A percentile compares a stretch with the other conserved stretches of the same genome.
Evolutionary conservation across 139 green algal species (phyloP).

Genomic region (Chlorella sp.): DNA sequence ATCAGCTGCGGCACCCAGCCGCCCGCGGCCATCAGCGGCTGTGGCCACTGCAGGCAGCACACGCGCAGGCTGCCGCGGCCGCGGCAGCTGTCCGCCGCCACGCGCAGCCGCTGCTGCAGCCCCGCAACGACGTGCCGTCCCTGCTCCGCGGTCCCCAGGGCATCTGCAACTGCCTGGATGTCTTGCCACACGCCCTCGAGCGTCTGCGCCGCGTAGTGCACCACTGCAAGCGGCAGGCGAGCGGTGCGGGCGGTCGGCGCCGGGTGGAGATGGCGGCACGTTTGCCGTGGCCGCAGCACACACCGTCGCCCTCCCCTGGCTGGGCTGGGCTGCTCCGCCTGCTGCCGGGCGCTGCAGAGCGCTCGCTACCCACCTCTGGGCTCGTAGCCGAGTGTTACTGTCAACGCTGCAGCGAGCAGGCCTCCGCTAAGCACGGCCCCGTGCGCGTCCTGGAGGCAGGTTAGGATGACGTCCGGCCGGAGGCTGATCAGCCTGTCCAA

Average conservation of each 20-base stretch:
- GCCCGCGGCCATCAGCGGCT: conserved; percentile 55
- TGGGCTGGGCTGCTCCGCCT: too few relatives aligned
- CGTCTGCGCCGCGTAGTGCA: conserved; percentile 54
- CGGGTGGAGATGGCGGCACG: too few relatives aligned
- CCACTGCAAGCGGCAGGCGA: too few relatives aligned
- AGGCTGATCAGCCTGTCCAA: conserved; percentile 39
- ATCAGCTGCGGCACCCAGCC: conserved; percentile 69
- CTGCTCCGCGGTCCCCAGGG: conserved; percentile 27
- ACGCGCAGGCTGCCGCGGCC: conserved; percentile 45
- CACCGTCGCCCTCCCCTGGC: too few relatives aligned
- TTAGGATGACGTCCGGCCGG: conserved; percentile 63
- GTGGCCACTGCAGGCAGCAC: conserved; percentile 61
- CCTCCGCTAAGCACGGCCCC: conserved; percentile 32
- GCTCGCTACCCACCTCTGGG: too few relatives aligned
- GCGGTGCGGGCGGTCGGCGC: too few relatives aligned
- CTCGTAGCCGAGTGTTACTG: conserved; percentile 48
- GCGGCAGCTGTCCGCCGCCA: conserved; percentile 15
- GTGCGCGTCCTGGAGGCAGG: conserved; percentile 56
- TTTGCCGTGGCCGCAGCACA: too few relatives aligned
- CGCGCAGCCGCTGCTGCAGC: conserved; percentile 31
- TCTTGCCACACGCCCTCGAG: conserved; percentile 53
- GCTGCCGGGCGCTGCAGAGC: too few relatives aligned
- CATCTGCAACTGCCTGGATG: conserved; percentile 49
- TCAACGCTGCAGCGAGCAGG: conserved; percentile 34
- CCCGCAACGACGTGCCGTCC: conserved; percentile 25